These are phyloP conservation scores for Oldenlandia corymbosa DNA, from an alignment of 257 asterid species.

Conservation along the genomic window DNA sequence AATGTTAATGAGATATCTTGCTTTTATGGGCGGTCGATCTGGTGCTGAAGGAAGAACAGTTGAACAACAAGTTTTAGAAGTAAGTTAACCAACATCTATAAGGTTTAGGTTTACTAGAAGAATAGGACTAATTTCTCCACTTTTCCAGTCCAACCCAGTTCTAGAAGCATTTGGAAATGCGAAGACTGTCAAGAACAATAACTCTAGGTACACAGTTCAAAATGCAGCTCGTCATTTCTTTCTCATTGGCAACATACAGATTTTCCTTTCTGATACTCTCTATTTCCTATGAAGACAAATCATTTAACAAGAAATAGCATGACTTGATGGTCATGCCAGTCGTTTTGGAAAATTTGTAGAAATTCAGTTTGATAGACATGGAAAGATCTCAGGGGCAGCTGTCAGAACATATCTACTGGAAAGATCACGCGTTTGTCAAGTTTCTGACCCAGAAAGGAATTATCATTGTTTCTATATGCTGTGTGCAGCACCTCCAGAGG, in stretches of 20 bases:
- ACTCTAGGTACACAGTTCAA: constrained; percentile 65
- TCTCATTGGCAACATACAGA: neutral
- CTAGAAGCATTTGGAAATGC: constrained; percentile 98
- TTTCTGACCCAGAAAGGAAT: constrained; percentile 90
- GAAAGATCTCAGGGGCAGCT: constrained; percentile 97
- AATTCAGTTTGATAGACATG: constrained; percentile 82
- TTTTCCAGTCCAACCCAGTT: constrained; percentile 83
- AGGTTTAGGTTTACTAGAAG: constrained; percentile 4
- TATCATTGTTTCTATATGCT: constrained; percentile 97
- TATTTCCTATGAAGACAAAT: constrained; percentile 25
- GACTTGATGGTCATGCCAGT: constrained; percentile 63
- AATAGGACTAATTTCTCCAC: constrained; percentile 16
- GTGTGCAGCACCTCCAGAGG: constrained; percentile 97
- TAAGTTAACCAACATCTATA: constrained; percentile 21
- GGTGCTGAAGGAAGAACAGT: constrained; percentile 91
- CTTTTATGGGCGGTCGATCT: constrained; percentile 94
- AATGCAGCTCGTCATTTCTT: constrained; percentile 14
- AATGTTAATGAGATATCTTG: constrained; percentile 94
- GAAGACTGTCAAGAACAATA: constrained; percentile 86
- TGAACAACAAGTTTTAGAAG: constrained; percentile 96
- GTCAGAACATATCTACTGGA: constrained; percentile 88
- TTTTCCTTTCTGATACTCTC: neutral
- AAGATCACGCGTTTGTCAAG: constrained; percentile 96
- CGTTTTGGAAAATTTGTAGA: constrained; percentile 99
- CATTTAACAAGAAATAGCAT: constrained; percentile 31